Evolutionary conservation across 169 alveolate species (phyloP).

Genomic region (Eimeria praecox): DNA sequence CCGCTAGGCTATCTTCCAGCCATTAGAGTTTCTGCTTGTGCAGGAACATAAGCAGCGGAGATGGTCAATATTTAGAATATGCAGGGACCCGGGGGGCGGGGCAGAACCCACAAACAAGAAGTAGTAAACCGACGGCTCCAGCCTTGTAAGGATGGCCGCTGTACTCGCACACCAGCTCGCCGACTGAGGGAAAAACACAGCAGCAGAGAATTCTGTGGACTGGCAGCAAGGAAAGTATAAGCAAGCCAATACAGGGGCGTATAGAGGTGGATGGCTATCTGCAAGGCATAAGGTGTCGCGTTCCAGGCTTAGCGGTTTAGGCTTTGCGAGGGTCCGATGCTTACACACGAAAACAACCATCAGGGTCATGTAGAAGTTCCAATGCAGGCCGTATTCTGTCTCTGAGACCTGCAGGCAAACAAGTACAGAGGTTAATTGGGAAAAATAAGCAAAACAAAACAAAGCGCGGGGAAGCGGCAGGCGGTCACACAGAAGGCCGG

Average conservation of each 20-base stretch:
- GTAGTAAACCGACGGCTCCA: not conserved
- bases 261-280: not conserved
- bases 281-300: not conserved
- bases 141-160: slow-evolving; percentile 62
- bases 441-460: not conserved
- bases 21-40: not conserved
- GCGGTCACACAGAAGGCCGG: not conserved
- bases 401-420: slow-evolving; percentile 63
- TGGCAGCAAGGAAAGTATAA: not conserved
- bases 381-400: slow-evolving; percentile 77
- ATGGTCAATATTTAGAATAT: not conserved
- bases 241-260: not conserved
- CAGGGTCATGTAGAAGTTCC: slow-evolving; percentile 78
- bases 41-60: not conserved
- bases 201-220: not conserved
- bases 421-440: too few species aligned
- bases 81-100: not conserved
- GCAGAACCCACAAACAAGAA: slow-evolving; percentile 34
- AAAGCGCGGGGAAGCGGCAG: not conserved
- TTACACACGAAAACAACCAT: slow-evolving; percentile 72
- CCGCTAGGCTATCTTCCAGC: not conserved
- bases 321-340: slow-evolving; percentile 3
- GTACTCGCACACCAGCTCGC: slow-evolving; percentile 53
- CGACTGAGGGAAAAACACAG: slow-evolving; percentile 33
- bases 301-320: not conserved